phyloP scores from a whole-genome alignment of 2,329 filamentous ascomycete genomes.

The Calonectria henricotiae region DNA sequence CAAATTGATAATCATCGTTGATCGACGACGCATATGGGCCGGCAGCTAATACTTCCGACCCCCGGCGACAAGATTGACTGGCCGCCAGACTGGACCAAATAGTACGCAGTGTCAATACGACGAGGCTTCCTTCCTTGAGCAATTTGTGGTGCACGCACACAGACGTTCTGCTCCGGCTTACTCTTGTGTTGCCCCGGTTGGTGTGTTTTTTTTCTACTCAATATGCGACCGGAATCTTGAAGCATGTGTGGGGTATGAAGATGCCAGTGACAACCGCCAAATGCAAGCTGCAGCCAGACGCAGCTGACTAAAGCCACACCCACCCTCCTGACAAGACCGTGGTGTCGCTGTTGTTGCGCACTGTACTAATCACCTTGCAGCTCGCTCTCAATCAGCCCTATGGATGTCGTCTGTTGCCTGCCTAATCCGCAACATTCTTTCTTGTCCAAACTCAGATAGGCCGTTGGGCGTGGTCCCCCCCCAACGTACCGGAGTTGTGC shows the following conservation, averaged over 20 bases:
- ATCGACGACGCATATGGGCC: conserved; percentile 10
- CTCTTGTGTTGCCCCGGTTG: conserved; percentile 5
- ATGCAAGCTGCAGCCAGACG: conserved; percentile 2
- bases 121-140: not conserved
- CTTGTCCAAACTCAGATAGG: not conserved
- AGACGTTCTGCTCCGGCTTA: not conserved
- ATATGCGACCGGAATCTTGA: conserved; percentile 22
- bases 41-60: not conserved
- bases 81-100: not conserved
- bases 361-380: conserved; percentile 4
- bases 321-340: not conserved
- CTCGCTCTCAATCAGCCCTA: conserved; percentile 4
- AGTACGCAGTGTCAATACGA: not conserved
- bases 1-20: not conserved
- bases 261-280: conserved; percentile 12
- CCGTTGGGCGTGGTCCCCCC: not conserved
- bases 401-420: not conserved
- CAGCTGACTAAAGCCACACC: not conserved
- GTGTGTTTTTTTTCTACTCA: conserved; percentile 10
- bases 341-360: not conserved
- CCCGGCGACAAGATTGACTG: not conserved
- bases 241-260: conserved; percentile 1
- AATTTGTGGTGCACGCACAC: not conserved
- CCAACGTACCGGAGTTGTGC: conserved; percentile 24
- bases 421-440: conserved; percentile 6